Evolutionary conservation across 139 green algal genomes (phyloP).

Genomic region (Chlamydomonas eustigma): DNA sequence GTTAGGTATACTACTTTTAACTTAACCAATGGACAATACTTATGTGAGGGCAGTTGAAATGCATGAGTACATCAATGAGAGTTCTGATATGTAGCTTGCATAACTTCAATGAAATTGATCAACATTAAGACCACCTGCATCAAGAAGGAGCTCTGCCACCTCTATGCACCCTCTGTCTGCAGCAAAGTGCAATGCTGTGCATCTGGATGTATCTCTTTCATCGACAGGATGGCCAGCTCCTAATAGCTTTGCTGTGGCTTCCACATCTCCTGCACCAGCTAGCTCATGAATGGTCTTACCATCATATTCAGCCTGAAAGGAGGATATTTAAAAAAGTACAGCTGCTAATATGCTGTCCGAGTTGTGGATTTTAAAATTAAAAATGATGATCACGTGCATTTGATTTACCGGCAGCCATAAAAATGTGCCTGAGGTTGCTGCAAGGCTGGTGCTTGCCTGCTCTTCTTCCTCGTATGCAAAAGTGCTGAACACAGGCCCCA

Average conservation of each 20-base stretch:
- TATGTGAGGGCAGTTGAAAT: no score
- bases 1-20: not conserved
- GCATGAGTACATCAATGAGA: no score
- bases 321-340: not conserved
- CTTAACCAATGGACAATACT: no score
- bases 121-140: no score
- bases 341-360: no score
- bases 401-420: no score
- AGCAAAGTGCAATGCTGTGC: constrained; percentile 71
- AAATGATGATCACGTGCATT: no score
- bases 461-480: constrained; percentile 8
- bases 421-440: no score
- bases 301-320: not conserved
- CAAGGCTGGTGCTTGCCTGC: not conserved
- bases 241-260: constrained; percentile 9
- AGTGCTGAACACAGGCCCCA: constrained; percentile 28
- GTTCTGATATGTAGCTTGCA: no score
- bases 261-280: constrained; percentile 22
- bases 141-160: constrained; percentile 41
- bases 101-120: no score
- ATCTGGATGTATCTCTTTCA: constrained; percentile 20
- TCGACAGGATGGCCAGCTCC: constrained; percentile 14
- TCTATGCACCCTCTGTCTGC: constrained; percentile 50
- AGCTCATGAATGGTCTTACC: constrained; percentile 25
- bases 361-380: no score